Evolutionary conservation across 441 rosid genomes (phyloP).

Genomic region (Pelargonium fulgidum): DNA sequence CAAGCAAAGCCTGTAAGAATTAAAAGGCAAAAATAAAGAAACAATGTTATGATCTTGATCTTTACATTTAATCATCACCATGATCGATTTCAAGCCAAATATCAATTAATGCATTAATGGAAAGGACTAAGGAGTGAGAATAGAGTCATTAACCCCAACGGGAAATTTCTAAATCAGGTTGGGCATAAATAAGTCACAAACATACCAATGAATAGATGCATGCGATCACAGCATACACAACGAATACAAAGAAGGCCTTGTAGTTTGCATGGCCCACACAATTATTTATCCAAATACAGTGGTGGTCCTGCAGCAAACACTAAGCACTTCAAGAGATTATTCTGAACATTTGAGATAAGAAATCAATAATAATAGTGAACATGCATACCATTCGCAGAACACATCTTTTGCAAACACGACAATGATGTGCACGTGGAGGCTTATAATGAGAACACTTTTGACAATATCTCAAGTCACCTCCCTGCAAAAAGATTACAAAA

Average conservation of each 20-base stretch:
- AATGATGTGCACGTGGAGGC: slow-evolving; percentile 93
- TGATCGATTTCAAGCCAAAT: background rate
- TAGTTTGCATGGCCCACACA: slow-evolving; percentile 93
- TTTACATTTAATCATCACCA: background rate
- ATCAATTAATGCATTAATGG: background rate
- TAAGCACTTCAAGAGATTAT: slow-evolving; percentile 27
- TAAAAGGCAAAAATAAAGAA: background rate
- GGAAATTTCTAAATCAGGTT: background rate
- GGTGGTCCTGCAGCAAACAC: slow-evolving; percentile 74
- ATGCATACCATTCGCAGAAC: slow-evolving; percentile 74
- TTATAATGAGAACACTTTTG: slow-evolving; percentile 76
- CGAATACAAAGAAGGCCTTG: slow-evolving; percentile 73
- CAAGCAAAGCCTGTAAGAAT: slow-evolving; percentile 60
- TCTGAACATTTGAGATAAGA: slow-evolving; percentile 20
- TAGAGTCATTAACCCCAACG: background rate
- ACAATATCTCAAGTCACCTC: slow-evolving; percentile 82
- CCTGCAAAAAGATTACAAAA: slow-evolving; percentile 37
- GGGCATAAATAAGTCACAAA: background rate
- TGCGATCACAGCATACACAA: slow-evolving; percentile 59
- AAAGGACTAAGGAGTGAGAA: background rate
- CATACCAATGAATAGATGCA: slow-evolving; percentile 79
- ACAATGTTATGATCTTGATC: background rate
- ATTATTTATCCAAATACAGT: slow-evolving; percentile 93
- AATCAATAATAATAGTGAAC: slow-evolving; percentile 18
- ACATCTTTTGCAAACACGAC: slow-evolving; percentile 88